phyloP scores from a whole-genome alignment of 2,329 filamentous ascomycete species.

The Xylaria multiplex region DNA sequence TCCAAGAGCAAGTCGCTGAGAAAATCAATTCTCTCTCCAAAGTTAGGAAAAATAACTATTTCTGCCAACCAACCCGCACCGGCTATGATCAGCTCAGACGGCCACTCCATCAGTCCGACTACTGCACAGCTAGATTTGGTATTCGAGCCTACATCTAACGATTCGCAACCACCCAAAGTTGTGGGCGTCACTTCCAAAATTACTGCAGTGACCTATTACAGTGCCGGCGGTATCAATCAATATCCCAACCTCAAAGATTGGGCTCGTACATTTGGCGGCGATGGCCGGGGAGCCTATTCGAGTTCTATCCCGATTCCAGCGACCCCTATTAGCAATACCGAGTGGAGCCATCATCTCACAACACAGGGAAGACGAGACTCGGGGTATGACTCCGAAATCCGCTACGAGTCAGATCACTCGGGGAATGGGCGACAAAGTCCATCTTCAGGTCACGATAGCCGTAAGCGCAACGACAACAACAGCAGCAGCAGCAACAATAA shows the following conservation, averaged over 20 bases:
- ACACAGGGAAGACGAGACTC: conserved; percentile 59
- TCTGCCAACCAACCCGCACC: conserved; percentile 59
- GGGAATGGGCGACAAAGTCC: conserved; percentile 4
- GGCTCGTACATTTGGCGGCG: conserved; percentile 50
- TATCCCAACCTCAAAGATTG: conserved; percentile 64
- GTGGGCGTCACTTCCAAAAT: conserved; percentile 62
- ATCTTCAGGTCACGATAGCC: conserved; percentile 9
- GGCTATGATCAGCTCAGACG: conserved; percentile 62
- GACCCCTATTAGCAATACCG: conserved; percentile 48
- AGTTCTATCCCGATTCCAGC: conserved; percentile 56
- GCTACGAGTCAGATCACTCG: conserved; percentile 50
- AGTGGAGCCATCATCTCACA: conserved; percentile 55
- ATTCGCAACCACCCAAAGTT: conserved; percentile 59
- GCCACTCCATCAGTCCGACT: conserved; percentile 55
- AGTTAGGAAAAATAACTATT: conserved; percentile 61
- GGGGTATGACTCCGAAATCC: conserved; percentile 55
- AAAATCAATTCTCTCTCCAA: conserved; percentile 62
- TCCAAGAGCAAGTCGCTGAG: conserved; percentile 63
- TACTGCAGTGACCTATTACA: conserved; percentile 63
- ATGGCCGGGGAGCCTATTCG: conserved; percentile 59
- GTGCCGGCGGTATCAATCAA: conserved; percentile 55
- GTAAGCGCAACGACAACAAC: conserved; percentile 33
- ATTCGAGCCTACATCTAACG: conserved; percentile 58
- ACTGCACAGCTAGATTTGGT: conserved; percentile 57
- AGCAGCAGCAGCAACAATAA: conserved; percentile 32